Evolutionary conservation across 805 yeast species (phyloP), one percentile per base, ranked within the genome.

Genomic region (Metahyphopichia silvanorum): DNA sequence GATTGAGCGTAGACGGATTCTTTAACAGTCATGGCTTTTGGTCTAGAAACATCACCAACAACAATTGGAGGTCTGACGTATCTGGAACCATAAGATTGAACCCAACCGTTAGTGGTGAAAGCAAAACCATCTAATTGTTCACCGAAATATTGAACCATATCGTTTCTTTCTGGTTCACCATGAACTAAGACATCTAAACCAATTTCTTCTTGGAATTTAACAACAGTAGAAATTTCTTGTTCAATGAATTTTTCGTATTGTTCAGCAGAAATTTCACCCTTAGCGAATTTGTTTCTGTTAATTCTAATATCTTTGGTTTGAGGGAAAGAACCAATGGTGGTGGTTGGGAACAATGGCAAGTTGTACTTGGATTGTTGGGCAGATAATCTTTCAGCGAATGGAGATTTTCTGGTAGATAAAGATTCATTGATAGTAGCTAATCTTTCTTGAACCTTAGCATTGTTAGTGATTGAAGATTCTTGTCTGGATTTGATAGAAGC

Each of bases 111-210:
- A 54, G 85, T 76, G 71, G 98, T 93, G 82, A 93, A 93, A 53
- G 95, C 96, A 67, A 85, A 93, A 71, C 99, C 99, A 63, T 86
- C 84, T 66, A 93, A 77, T 77, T 87, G 88, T 77, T 93, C 98
- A 78, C 98, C 99, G 51, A 93, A 93, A 83, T 91, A 93, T 79
- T 93, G 98, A 60, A 93, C 98, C 99, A 93, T 93, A 77, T 93
- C 99, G 77, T 93, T 93, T 82, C 99, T 86, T 82, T 93, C 98
- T 71, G 99, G 98, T 78, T 93, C 99, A 77, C 99, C 99, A 74
- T 93, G 98, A 50, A 93, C 99, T 55, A 91, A 77, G 55, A 93
- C 98, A 65, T 93, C 99, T 57, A 93, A 80, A 54, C 95, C 99
- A 60, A 91, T 81, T 68, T 93, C 96, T 76, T 93, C 98, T 79